Percentiles rank a stretch among this genome's conserved stretches.
Evolutionary conservation across 768 basidiomycete species (phyloP).

Genomic region (Pleurotus platypus): DNA sequence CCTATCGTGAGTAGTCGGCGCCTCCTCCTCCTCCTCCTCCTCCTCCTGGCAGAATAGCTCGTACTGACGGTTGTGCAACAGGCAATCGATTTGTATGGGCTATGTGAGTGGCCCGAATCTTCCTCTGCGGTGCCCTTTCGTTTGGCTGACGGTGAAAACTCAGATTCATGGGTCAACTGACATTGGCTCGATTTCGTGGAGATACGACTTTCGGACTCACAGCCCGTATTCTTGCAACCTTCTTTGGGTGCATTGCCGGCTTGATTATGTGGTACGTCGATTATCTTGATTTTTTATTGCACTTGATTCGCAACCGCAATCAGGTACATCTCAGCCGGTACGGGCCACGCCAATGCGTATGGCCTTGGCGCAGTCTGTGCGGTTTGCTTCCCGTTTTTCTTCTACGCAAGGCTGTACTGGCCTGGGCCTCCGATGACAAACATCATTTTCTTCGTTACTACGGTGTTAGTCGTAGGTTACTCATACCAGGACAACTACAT

Average conservation of each 20-base stretch:
- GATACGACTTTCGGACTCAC: conserved; percentile 70
- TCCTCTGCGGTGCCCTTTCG: neutral
- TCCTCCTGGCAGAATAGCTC: conserved; percentile 5
- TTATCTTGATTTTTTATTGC: neutral
- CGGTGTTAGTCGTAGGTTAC: conserved; percentile 66
- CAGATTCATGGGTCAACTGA: conserved; percentile 76
- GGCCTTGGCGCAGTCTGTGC: conserved; percentile 67
- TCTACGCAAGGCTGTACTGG: conserved; percentile 69
- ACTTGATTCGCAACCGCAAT: neutral
- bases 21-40: neutral
- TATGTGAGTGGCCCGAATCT: conserved; percentile 41
- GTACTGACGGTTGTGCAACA: conserved; percentile 26
- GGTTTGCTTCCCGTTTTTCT: conserved; percentile 70
- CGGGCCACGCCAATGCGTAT: conserved; percentile 56
- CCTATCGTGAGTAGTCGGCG: conserved; percentile 44
- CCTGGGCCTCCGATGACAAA: conserved; percentile 72
- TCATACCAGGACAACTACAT: conserved; percentile 65
- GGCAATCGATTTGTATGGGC: conserved; percentile 66
- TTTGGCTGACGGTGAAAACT: neutral
- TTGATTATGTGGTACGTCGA: conserved; percentile 61
- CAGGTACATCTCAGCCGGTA: conserved; percentile 72
- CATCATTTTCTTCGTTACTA: conserved; percentile 64
- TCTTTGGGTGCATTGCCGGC: conserved; percentile 61
- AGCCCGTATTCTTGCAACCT: conserved; percentile 59
- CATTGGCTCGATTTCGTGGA: conserved; percentile 66